phyloP scores from a whole-genome alignment of 768 basidiomycete genomes.

The Hericium coralloides region DNA sequence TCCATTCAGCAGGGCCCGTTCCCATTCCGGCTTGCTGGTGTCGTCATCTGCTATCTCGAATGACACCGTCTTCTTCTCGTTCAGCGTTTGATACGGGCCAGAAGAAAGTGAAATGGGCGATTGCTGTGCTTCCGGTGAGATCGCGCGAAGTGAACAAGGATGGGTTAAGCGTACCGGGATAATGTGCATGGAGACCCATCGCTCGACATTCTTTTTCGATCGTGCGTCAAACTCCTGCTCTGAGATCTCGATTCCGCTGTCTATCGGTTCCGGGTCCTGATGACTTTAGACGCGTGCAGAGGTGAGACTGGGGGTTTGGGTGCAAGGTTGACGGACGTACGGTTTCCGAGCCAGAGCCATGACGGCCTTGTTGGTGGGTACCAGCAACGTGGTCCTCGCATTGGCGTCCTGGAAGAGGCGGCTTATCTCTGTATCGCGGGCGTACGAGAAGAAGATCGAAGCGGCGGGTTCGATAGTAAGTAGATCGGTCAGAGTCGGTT shows the following conservation, averaged over 20 bases:
- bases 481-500: conserved; percentile 61
- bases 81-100: conserved; percentile 46
- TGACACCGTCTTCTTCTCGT: conserved; percentile 46
- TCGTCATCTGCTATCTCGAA: conserved; percentile 35
- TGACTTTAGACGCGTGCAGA: conserved; percentile 35
- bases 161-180: conserved; percentile 49
- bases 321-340: conserved; percentile 35
- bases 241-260: conserved; percentile 45
- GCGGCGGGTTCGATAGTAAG: conserved; percentile 67
- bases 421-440: conserved; percentile 61
- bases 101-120: conserved; percentile 39
- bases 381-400: conserved; percentile 51
- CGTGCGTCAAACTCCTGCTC: conserved; percentile 56
- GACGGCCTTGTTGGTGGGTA: conserved; percentile 82
- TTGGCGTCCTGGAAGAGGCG: conserved; percentile 29
- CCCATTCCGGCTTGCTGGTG: conserved; percentile 42
- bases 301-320: neutral
- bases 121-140: conserved; percentile 23
- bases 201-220: conserved; percentile 60
- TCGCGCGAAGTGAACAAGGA: neutral
- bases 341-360: conserved; percentile 77
- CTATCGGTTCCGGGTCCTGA: conserved; percentile 35
- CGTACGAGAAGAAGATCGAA: conserved; percentile 82
- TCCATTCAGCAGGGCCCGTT: conserved; percentile 45
- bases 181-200: conserved; percentile 79